Base-by-base conservation (phyloP, 148 eudicot species). In the Fagopyrum homotropicum region DNA sequence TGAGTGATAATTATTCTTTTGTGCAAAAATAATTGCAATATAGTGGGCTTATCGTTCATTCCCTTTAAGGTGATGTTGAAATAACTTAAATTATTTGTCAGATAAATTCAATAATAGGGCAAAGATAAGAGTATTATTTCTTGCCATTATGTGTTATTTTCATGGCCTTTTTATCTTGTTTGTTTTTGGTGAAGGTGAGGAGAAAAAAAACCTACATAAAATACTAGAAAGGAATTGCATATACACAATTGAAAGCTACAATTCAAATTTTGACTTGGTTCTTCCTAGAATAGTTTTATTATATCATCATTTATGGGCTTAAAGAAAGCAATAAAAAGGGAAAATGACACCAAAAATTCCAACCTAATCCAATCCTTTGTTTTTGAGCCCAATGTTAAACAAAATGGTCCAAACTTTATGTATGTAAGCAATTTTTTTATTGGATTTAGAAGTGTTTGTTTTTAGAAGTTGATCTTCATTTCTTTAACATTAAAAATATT, bases 211-310 rank as follows among this genome's bases (percentile, higher is more conserved):
- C 22, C 3, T 55, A 55, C 60, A 49, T 12, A 49, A 9, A 49
- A 49, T 7, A 49, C 52, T 49, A 9, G 12, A 49, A 49, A 49
- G 52, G 11, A 49, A 8, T n/a, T 15, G 7, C 45, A 30, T 29
- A 35, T 7, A 14, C 71, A 15, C 47, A 66, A 66, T 40, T 35
- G 71, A 66, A 40, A 66, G 71, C 19, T 40, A 46, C 71, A 66
- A 66, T 43, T 66, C 71, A 43, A 66, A 40, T 12, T 66, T 66
- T 66, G 71, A 66, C 71, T 12, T 15, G 71, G 35, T 63, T 63
- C 4, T 2, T 30, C 1, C 45, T 30, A 29, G 16, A 29, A 63
- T 30, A 63, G 5, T 30, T 63, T 12, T 63, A 3, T 7, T n/a
- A 7, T 63, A 9, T 63, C 30, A 59, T 60, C 4, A 60, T 60